Conservation (phyloP, 1,284 basidiomycete genomes). For the Pterula multifida region DNA sequence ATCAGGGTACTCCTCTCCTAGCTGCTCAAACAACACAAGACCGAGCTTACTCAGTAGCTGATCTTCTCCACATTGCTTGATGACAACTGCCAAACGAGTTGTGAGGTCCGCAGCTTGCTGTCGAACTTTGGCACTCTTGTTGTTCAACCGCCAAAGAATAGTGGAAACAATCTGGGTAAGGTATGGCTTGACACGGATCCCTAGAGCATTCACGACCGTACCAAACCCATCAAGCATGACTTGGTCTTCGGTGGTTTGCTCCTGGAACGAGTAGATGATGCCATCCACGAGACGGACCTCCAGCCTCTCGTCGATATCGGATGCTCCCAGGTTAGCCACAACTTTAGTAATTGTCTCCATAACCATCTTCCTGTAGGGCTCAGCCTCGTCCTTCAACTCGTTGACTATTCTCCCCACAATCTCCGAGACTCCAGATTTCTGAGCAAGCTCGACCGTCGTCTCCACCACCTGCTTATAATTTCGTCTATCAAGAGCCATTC, state of each 20-base stretch:
- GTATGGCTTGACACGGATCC: slow-evolving; percentile 97
- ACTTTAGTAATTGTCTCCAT: slow-evolving; percentile 99
- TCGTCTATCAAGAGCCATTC: slow-evolving; percentile 93
- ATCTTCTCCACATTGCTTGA: slow-evolving; percentile 98
- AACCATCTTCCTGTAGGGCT: slow-evolving; percentile 99
- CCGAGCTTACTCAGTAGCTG: slow-evolving; percentile 93
- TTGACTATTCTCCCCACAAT: slow-evolving; percentile 94
- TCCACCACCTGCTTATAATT: slow-evolving; percentile 98
- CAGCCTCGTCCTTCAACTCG: slow-evolving; percentile 92
- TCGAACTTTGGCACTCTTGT: slow-evolving; percentile 98
- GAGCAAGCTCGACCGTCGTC: slow-evolving; percentile 94
- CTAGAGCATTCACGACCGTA: slow-evolving; percentile 92
- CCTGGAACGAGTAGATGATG: slow-evolving; percentile 99
- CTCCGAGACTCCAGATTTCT: slow-evolving; percentile 93
- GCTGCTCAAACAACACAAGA: slow-evolving; percentile 94
- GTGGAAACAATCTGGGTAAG: slow-evolving; percentile 99
- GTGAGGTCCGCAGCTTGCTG: slow-evolving; percentile 98
- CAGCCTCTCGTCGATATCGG: slow-evolving; percentile 92
- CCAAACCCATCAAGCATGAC: slow-evolving; percentile 99
- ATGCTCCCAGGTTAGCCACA: slow-evolving; percentile 82
- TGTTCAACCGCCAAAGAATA: slow-evolving; percentile 97
- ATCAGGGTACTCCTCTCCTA: slow-evolving; percentile 99
- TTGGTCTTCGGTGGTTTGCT: slow-evolving; percentile 97
- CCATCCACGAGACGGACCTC: slow-evolving; percentile 94
- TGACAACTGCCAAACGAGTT: slow-evolving; percentile 88